These are phyloP conservation scores for Sordariomycetes sp. DNA, from an alignment of 2,329 filamentous ascomycete genomes.

Conservation along the genomic window DNA sequence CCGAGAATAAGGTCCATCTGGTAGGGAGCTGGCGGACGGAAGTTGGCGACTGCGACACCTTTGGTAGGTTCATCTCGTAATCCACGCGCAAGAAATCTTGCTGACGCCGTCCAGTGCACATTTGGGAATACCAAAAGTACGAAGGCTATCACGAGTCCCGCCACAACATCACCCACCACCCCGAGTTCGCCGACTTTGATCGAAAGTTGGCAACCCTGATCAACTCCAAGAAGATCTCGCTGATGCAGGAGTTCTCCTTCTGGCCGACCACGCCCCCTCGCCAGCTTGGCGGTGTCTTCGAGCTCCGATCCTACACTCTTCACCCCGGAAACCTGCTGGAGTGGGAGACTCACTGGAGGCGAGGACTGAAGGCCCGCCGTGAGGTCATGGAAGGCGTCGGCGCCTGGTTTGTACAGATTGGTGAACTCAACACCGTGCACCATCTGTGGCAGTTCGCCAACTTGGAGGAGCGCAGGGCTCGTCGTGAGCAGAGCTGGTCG, in stretches of 20 bases:
- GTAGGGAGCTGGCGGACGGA: conserved; percentile 98
- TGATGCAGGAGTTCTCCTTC: conserved; percentile 99
- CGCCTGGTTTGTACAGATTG: conserved; percentile 98
- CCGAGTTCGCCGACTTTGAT: conserved; percentile 78
- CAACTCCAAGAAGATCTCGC: conserved; percentile 71
- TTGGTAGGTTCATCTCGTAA: conserved; percentile 47
- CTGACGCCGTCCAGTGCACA: conserved; percentile 61
- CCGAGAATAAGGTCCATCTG: conserved; percentile 88
- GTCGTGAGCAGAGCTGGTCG: conserved; percentile 90
- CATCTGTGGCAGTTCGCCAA: conserved; percentile 99
- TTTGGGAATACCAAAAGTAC: conserved; percentile 99
- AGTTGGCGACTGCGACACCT: conserved; percentile 94
- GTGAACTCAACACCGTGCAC: conserved; percentile 94
- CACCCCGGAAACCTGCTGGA: conserved; percentile 93
- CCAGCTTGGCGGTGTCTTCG: conserved; percentile 84
- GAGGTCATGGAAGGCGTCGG: conserved; percentile 99
- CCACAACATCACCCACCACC: conserved; percentile 72
- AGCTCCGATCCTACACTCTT: conserved; percentile 91
- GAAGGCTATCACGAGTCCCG: conserved; percentile 90
- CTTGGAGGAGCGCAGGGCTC: conserved; percentile 81
- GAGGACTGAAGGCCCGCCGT: conserved; percentile 78
- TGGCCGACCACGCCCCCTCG: conserved; percentile 94
- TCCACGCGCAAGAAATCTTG: not conserved
- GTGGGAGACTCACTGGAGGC: conserved; percentile 98
- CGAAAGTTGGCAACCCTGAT: conserved; percentile 79